Conservation (phyloP, 164 flowering plant genomes). For the Litsea cubeba region DNA sequence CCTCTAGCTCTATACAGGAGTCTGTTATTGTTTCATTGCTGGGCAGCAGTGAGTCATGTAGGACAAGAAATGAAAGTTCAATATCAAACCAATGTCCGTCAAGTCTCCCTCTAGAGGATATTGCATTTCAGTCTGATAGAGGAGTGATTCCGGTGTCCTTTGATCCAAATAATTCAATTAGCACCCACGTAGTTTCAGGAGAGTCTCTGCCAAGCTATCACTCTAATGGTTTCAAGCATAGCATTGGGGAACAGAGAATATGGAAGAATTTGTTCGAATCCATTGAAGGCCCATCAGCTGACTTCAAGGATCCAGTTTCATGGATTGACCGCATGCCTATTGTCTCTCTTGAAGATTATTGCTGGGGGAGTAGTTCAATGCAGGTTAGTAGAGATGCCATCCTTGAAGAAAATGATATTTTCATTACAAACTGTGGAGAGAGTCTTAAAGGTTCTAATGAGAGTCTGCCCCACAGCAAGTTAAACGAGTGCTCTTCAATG, state of each 20-base stretch:
- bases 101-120: conserved; percentile 9
- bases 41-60: conserved; percentile 19
- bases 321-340: conserved; percentile 14
- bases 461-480: too few species aligned
- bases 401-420: conserved; percentile 12
- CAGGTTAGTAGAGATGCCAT: conserved; percentile 14
- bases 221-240: conserved; percentile 10
- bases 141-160: conserved; percentile 16
- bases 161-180: conserved; percentile 10
- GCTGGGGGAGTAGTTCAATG: conserved; percentile 8
- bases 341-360: conserved; percentile 19
- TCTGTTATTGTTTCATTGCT: conserved; percentile 19
- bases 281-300: conserved; percentile 16
- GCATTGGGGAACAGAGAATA: conserved; percentile 13
- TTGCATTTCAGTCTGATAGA: conserved; percentile 16
- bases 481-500: conserved; percentile 7
- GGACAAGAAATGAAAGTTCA: conserved; percentile 10
- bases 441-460: not conserved
- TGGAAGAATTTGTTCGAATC: conserved; percentile 35
- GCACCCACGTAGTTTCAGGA: conserved; percentile 8
- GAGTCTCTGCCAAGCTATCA: not conserved
- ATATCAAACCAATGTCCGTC: conserved; percentile 15
- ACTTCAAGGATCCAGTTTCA: conserved; percentile 13
- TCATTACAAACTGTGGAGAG: not conserved
- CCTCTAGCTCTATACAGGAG: conserved; percentile 11